Conservation (phyloP, 805 yeast species). For the Danielia reshetovae region DNA sequence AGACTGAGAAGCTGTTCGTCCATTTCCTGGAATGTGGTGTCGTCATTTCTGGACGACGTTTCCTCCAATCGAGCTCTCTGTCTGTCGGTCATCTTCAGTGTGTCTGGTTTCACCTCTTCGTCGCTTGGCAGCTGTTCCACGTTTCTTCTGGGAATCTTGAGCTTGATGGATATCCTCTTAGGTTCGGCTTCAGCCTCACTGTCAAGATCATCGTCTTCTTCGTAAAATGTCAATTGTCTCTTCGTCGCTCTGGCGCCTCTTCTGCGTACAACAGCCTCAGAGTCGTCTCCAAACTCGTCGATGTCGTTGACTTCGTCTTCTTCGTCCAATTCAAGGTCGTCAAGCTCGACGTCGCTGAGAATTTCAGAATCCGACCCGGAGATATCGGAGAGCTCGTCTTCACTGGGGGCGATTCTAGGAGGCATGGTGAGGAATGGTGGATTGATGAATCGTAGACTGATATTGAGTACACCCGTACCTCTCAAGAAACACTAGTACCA, state of each 20-base stretch:
- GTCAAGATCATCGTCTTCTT: slow-evolving; percentile 31
- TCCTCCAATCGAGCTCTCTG: slow-evolving; percentile 44
- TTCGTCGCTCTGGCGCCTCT: slow-evolving; percentile 28
- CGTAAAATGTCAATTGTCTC: slow-evolving; percentile 36
- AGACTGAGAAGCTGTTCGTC: slow-evolving; percentile 20
- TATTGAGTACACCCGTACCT: slow-evolving; percentile 1
- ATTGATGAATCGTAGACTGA: neutral
- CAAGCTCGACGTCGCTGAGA: slow-evolving; percentile 9
- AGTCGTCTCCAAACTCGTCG: slow-evolving; percentile 1
- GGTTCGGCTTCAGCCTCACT: slow-evolving; percentile 22
- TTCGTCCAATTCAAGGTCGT: slow-evolving; percentile 8
- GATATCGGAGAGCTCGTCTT: slow-evolving; percentile 11
- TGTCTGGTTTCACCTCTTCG: slow-evolving; percentile 36
- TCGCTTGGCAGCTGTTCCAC: slow-evolving; percentile 4
- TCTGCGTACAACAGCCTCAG: slow-evolving; percentile 13
- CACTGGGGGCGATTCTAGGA: slow-evolving; percentile 8
- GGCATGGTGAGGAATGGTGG: slow-evolving; percentile 1
- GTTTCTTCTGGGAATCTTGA: slow-evolving; percentile 11
- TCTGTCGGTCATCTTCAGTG: slow-evolving; percentile 51
- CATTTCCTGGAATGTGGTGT: slow-evolving; percentile 26
- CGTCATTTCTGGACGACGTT: slow-evolving; percentile 12
- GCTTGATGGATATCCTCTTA: slow-evolving; percentile 13
- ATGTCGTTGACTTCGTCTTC: slow-evolving; percentile 9
- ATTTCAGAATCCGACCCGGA: slow-evolving; percentile 1
- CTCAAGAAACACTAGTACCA: too few species aligned